These are phyloP conservation scores for Aspergillus tamarii DNA, from an alignment of 2,329 filamentous ascomycete genomes.

Conservation along the genomic window DNA sequence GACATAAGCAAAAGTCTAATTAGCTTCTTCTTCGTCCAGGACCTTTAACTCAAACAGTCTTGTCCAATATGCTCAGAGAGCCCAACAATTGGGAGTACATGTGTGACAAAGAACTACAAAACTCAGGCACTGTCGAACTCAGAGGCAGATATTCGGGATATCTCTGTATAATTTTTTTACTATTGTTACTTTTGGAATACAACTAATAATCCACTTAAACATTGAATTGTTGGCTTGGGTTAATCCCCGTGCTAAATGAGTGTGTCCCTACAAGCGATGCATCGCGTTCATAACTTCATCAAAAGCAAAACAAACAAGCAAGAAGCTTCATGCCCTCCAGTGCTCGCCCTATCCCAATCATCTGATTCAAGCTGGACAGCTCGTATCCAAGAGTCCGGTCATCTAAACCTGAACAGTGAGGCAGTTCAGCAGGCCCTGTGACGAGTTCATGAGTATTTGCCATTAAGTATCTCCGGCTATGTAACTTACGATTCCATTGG, in stretches of 20 bases:
- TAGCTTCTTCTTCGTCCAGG: too few relatives aligned
- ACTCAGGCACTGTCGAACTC: too few relatives aligned
- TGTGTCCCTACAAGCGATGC: background rate
- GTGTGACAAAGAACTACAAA: too few relatives aligned
- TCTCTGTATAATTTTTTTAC: background rate
- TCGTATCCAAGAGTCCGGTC: background rate
- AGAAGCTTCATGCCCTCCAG: background rate
- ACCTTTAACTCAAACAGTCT: too few relatives aligned
- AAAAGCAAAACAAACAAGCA: background rate
- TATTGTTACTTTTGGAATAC: background rate
- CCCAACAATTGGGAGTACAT: too few relatives aligned
- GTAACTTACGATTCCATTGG: background rate
- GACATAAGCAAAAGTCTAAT: too few relatives aligned
- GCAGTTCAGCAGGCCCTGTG: background rate
- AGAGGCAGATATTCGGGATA: background rate
- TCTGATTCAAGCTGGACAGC: background rate
- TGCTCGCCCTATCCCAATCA: background rate
- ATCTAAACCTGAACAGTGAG: background rate
- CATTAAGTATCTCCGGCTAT: background rate
- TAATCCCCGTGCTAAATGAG: background rate
- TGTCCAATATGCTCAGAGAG: too few relatives aligned
- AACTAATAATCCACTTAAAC: background rate
- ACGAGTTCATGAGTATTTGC: background rate
- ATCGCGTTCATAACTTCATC: background rate
- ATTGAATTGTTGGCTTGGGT: background rate